Base-by-base conservation (phyloP, 1,284 basidiomycete genomes). In the Gomphus sp. region DNA sequence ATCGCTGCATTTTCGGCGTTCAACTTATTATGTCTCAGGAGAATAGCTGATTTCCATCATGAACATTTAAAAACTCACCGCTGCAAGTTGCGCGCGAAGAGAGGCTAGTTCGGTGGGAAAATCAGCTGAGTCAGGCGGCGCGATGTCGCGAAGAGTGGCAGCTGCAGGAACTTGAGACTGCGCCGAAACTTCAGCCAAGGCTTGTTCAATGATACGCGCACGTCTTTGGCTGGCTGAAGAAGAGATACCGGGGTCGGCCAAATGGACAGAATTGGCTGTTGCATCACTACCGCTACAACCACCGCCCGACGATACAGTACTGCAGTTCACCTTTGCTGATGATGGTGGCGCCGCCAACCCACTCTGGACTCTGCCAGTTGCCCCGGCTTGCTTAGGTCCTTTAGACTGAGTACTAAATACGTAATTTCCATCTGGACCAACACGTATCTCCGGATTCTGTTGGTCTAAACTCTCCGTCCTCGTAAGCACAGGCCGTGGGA, bases 1-100 rank as follows among this genome's bases (percentile, higher is more conserved):
- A 80, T 72, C 58, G 73, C 71, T 33, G 69, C 64, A 61, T 85
- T 80, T 58, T 77, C 71, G 65, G 73, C 70, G 45, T 72, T 72
- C 56, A 87, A 71, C 83, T 89, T 65, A 39, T 62, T 57, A 37
- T 62, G 44, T 56, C 12, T 48, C 16, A 34, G 33, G 4, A 36
- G 36, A 43, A 43, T 3, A 48, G 45, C 60, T 28, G 52, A 48
- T 49, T 37, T n/a, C 41, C 47, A 50, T 50, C 16, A 54, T 59
- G n/a, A 36, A 52, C 34, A 50, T 31, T 14, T 36, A 44, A 33
- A 11, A 8, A 6, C 44, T 60, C 43, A 63, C 63, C 43, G 59
- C 52, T 34, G 59, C 62, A 12, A 64, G 44, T 28, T 60, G 55
- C 6, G 63, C 56, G 16, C 56, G 62, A 45, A 54, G 34, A 50